Base-by-base conservation (phyloP, 345 rosid species). In the Excoecaria cochinchinensis region DNA sequence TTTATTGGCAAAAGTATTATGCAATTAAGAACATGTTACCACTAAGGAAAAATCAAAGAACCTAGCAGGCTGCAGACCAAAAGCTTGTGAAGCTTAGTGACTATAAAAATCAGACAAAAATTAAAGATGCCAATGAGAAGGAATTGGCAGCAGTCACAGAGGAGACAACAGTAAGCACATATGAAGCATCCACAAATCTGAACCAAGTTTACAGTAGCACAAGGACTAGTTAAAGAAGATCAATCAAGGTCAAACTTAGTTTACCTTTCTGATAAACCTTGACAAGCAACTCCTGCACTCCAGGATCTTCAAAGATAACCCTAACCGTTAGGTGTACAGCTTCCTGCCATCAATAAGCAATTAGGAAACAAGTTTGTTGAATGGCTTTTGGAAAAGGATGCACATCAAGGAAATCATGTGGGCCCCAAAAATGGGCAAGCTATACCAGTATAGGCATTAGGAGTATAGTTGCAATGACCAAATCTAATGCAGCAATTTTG, bases 281-380 rank as follows among this genome's bases (percentile, higher is more conserved):
- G 76, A 86, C 95, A 79, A 95, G 91, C 82, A 95, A 82, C 77
- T 92, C 97, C 80, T 90, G 89, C 82, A 95, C 98, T 78, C 99
- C 99, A 46, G 99, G 99, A 84, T 95, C 99, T 85, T 91, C 98
- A 85, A 95, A 93, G 79, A 95, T 90, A 75, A 95, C 95, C 59
- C 82, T 79, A 72, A 95, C 97, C 56, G 98, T 93, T 86, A 84
- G 94, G 82, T 87, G 90, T 74, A 95, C 97, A 74, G 97, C 97
- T 87, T 93, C 99, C 98, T 95, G 81, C 76, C 73, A 86, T 76
- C 68, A 83, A 78, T 5, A 0, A 77, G 76, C 58, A 70, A 77
- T 66, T 48, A 64, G 13, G 17, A 39, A 22, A 58, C 55, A 21
- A 59, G 63, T 46, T 47, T 58, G 47, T 42, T 63, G 56, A 74